Evolutionary conservation across 2,329 filamentous ascomycete species (phyloP).

Genomic region (Botrytis porri): DNA sequence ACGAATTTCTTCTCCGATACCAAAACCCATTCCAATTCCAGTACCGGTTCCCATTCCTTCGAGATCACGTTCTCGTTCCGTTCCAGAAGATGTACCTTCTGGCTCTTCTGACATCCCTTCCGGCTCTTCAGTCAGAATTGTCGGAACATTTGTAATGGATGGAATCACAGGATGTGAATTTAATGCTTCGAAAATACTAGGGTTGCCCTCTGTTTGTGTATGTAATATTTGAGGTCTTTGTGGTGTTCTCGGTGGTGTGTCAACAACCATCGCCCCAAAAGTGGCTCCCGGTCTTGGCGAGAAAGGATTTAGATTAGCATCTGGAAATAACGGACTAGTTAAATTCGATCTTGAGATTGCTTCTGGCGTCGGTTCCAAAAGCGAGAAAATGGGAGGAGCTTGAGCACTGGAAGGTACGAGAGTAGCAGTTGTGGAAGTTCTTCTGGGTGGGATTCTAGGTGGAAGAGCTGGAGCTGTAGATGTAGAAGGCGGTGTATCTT

Average conservation of each 20-base stretch:
- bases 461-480: neutral
- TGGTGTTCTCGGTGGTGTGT: slow-evolving; percentile 5
- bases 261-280: slow-evolving; percentile 9
- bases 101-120: slow-evolving; percentile 1
- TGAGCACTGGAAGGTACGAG: slow-evolving; percentile 1
- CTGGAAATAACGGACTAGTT: slow-evolving; percentile 7
- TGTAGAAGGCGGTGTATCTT: neutral
- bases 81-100: neutral
- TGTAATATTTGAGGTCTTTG: neutral
- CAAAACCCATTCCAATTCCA: slow-evolving; percentile 12
- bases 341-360: neutral
- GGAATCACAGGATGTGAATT: slow-evolving; percentile 10
- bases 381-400: neutral
- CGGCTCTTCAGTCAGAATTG: neutral
- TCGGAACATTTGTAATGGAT: neutral
- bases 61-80: slow-evolving; percentile 1
- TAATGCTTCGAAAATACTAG: slow-evolving; percentile 9
- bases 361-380: slow-evolving; percentile 3
- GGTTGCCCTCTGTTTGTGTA: neutral
- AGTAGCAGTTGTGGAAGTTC: slow-evolving; percentile 10
- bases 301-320: slow-evolving; percentile 7
- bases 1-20: slow-evolving; percentile 8
- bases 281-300: slow-evolving; percentile 12
- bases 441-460: slow-evolving; percentile 1
- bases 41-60: slow-evolving; percentile 12